Base-by-base conservation (phyloP, 768 basidiomycete genomes). In the Hericium erinaceus region DNA sequence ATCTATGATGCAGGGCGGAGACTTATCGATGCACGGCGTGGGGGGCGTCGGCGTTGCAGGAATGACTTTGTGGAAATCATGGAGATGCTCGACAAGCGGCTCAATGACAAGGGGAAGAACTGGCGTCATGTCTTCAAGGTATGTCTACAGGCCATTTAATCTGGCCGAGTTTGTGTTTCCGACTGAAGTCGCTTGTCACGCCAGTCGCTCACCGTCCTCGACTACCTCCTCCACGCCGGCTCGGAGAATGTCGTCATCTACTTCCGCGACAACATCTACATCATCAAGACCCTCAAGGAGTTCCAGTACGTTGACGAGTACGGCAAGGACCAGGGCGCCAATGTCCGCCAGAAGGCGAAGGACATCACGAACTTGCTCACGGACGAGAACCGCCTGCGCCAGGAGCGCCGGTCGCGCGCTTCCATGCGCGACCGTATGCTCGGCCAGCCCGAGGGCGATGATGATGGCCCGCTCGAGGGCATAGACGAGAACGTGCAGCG, bases 51-150 rank as follows among this genome's bases (percentile, higher is more conserved):
- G 24, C 22, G 49, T 15, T 20, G 7, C 63, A 83, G 94, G 73
- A 88, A 85, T 59, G 95, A 98, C 66, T 99, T 99, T 70, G 93
- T 98, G 12, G 97, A 99, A 74, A 92, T 99, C 67, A 98, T 99
- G 93, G 97, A 99, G 77, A 97, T 98, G 92, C 80, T 99, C 52
- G 97, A 98, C 74, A 98, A 99, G 73, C 85, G 97, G 54, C 75
- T 99, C 60, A 94, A 94, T 65, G 97, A 99, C 76, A 98, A 97
- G 78, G 97, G 97, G 39, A 98, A 98, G 83, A 98, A 98, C 66
- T 99, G 97, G 97, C 82, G 95, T 54, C 97, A 99, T 77, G 95
- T 98, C 58, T 98, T 97, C 82, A 98, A 98, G 80, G 92, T 86
- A 57, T 78, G 60, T 20, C 46, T 10, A 2, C 11, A 15, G 12